A percentile compares a stretch with the other conserved stretches of the same genome.
phyloP scores from a whole-genome alignment of 176 grass and related monocot genomes.

The Tillandsia leiboldiana region DNA sequence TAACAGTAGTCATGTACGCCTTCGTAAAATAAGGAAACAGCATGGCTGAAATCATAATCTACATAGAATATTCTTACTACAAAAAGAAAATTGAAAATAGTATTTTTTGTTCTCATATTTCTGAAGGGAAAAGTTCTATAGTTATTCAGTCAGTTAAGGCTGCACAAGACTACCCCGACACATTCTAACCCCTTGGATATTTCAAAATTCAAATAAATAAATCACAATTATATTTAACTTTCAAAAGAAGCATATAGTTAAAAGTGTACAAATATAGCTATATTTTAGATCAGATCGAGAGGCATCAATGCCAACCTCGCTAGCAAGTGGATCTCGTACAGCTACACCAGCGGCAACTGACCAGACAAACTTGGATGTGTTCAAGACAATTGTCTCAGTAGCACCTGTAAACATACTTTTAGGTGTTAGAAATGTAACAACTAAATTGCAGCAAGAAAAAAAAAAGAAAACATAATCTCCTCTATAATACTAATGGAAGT shows the following conservation, averaged over 20 bases:
- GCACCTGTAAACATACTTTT: constrained; percentile 46
- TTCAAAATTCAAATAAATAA: neutral
- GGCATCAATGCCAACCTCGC: constrained; percentile 50
- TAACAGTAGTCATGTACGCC: neutral
- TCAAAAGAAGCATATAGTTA: constrained; percentile 3
- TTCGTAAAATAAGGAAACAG: no score
- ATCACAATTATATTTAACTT: neutral
- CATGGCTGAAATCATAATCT: no score
- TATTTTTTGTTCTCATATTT: no score
- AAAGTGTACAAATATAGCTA: neutral
- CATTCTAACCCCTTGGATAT: neutral
- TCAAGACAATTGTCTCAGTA: constrained; percentile 70
- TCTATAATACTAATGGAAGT: neutral
- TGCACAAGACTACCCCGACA: neutral
- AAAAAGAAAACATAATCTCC: constrained; percentile 5
- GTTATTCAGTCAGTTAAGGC: no score
- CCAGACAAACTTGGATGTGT: constrained; percentile 85
- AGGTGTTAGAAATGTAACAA: constrained; percentile 8
- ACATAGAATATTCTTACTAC: no score
- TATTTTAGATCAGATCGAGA: constrained; percentile 7
- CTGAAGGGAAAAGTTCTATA: no score
- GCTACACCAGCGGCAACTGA: constrained; percentile 58
- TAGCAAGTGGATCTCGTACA: constrained; percentile 73
- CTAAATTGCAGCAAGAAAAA: constrained; percentile 5
- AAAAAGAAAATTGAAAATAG: no score